phyloP scores from a whole-genome alignment of 2,329 filamentous ascomycete species.

The Aspergillus pseudonomiae region DNA sequence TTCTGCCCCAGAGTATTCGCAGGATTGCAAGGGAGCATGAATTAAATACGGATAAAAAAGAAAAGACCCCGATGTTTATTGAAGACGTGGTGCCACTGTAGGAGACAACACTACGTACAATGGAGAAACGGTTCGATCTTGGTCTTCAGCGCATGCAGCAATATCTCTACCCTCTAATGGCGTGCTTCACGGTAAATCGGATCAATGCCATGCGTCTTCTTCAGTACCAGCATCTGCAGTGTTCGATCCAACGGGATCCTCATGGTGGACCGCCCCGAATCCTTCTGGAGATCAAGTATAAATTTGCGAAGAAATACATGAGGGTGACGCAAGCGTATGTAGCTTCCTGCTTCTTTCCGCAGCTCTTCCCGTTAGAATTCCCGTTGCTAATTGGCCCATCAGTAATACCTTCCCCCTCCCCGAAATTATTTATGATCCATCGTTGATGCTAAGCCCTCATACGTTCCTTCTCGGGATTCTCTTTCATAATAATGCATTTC shows the following conservation, averaged over 20 bases:
- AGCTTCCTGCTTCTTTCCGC: constrained; percentile 6
- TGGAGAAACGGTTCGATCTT: neutral
- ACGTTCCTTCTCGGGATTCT: constrained; percentile 19
- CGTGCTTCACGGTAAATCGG: too few relatives aligned
- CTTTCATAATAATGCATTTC: constrained; percentile 21
- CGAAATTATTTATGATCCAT: constrained; percentile 25
- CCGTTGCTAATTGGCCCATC: neutral
- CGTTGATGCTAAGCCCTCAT: constrained; percentile 23
- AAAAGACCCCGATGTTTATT: neutral
- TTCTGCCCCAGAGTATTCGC: too few relatives aligned
- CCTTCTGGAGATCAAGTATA: constrained; percentile 9
- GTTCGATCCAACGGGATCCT: too few relatives aligned
- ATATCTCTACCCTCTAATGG: too few relatives aligned
- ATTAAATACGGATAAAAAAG: too few relatives aligned
- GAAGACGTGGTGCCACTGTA: constrained; percentile 1
- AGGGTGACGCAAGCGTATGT: constrained; percentile 6
- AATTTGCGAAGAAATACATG: constrained; percentile 10
- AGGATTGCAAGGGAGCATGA: too few relatives aligned
- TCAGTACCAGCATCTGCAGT: too few relatives aligned
- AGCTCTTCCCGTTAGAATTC: too few relatives aligned
- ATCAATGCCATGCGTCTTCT: too few relatives aligned
- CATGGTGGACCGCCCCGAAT: neutral
- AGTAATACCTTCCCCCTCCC: constrained; percentile 26
- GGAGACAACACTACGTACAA: constrained; percentile 1
- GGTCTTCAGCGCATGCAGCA: too few relatives aligned